Evolutionary conservation across 1,284 basidiomycete genomes (phyloP), one percentile per base, ranked within the genome.

Genomic region (Moesziomyces parantarcticus): DNA sequence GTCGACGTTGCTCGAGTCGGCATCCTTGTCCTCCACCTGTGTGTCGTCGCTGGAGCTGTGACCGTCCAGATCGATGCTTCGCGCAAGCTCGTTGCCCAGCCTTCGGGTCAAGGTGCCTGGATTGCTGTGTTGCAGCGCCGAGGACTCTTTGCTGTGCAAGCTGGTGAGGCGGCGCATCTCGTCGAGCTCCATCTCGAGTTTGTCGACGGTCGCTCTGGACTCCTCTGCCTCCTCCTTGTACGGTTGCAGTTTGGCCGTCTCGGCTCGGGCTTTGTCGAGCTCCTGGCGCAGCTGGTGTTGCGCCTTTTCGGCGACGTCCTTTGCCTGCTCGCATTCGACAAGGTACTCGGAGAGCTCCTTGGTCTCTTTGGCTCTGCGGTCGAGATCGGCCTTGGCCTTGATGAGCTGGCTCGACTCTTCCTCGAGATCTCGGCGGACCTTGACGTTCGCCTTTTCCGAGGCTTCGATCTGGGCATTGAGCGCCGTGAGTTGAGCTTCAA

Each of bases 81-180:
- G 59, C 9, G 70, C 70, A 11, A 73, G 64, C 55, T 73, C 70
- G 48, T 68, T 73, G 36, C 65, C 70, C 5, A 73, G 56, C 3
- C 64, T 54, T 29, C 61, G 45, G 2, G 57, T 57, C 22, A 68
- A 29, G n/a, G 64, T 68, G 8, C 48, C 39, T 5, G 56, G 70
- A 29, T 64, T 64, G 58, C 70, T 68, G 36, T 63, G 49, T 22
- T 54, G 56, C 21, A 91, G 85, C 1, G 50, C 52, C 21, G 67
- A 73, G 5, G 53, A 55, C n/a, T 72, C 61, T 20, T 71, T 65
- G 48, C 60, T 65, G 45, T 70, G 59, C 10, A 58, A 32, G 14
- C 54, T 63, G 3, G 69, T 60, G 20, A 72, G 51, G 16, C 69
- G 58, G 16, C 63, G 58, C 44, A 72, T 22, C 45, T 73, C 70